These are phyloP conservation scores for Claviceps humidiphila DNA, from an alignment of 2,329 filamentous ascomycete genomes.

Conservation along the genomic window DNA sequence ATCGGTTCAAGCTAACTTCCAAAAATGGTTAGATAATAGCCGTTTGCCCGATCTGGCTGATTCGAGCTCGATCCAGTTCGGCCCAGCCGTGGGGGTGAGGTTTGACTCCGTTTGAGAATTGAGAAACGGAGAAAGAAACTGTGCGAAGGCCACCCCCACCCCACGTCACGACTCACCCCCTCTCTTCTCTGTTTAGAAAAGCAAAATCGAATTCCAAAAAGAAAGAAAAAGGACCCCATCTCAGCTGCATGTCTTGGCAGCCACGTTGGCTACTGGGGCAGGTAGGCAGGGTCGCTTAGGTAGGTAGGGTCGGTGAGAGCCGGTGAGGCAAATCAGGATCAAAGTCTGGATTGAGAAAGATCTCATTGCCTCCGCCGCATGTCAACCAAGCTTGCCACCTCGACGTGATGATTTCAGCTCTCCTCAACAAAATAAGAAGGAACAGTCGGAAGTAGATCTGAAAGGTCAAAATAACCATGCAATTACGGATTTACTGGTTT, in stretches of 20 bases:
- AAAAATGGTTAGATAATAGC: background rate
- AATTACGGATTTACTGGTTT: no score
- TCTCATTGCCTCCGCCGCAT: no score
- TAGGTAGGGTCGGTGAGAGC: background rate
- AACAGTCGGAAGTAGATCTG: no score
- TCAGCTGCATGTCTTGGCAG: background rate
- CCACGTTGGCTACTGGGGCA: background rate
- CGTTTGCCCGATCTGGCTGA: background rate
- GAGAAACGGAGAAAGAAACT: background rate
- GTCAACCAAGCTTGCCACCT: no score
- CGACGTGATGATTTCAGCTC: no score
- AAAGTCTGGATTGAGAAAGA: background rate
- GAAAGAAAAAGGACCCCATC: background rate
- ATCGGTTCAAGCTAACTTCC: background rate
- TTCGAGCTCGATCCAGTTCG: background rate
- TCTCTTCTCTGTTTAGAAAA: background rate
- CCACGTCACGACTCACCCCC: background rate
- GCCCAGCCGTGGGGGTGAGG: background rate
- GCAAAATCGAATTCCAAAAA: background rate
- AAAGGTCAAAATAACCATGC: no score
- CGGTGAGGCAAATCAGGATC: background rate
- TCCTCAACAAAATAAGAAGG: no score
- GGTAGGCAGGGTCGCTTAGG: background rate
- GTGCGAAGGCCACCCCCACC: no score
- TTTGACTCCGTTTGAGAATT: background rate